phyloP scores from a whole-genome alignment of 1,139 yeast genomes.

The Meyerozyma guilliermondii region DNA sequence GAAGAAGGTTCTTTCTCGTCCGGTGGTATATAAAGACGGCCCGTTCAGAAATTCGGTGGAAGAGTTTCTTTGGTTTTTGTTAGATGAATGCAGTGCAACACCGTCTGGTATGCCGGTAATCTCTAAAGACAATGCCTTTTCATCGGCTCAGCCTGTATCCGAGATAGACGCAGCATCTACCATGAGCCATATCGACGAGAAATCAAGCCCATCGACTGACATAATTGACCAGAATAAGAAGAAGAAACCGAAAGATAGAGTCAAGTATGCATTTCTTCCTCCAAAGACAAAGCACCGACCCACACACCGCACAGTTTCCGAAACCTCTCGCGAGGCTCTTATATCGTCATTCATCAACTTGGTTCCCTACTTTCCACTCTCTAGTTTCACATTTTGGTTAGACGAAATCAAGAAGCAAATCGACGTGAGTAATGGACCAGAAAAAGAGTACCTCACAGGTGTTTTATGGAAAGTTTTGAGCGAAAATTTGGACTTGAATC shows the following conservation, averaged over 20 bases:
- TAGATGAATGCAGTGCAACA: constrained; percentile 29
- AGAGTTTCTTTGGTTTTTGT: constrained; percentile 38
- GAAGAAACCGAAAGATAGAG: constrained; percentile 28
- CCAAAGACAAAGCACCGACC: constrained; percentile 14
- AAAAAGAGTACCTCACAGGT: constrained; percentile 21
- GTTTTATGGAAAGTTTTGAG: constrained; percentile 39
- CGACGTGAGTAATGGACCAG: constrained; percentile 26
- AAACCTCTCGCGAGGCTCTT: constrained; percentile 50
- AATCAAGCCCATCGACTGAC: constrained; percentile 16
- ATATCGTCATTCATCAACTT: constrained; percentile 44
- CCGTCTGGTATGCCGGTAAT: constrained; percentile 25
- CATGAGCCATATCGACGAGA: constrained; percentile 23
- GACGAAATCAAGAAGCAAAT: constrained; percentile 40
- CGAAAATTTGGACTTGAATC: constrained; percentile 50
- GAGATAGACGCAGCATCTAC: constrained; percentile 36
- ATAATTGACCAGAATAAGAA: constrained; percentile 27
- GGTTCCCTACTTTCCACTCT: constrained; percentile 50
- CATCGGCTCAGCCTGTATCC: constrained; percentile 36
- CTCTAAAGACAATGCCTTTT: constrained; percentile 16
- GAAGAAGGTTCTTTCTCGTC: constrained; percentile 43
- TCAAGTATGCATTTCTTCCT: constrained; percentile 15
- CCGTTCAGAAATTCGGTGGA: constrained; percentile 24
- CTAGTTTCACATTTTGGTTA: constrained; percentile 44
- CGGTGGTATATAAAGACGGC: constrained; percentile 23
- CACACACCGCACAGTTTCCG: constrained; percentile 23